Conservation (phyloP, 371 early-diverging fungal genomes). For the Mucor piriformis region DNA sequence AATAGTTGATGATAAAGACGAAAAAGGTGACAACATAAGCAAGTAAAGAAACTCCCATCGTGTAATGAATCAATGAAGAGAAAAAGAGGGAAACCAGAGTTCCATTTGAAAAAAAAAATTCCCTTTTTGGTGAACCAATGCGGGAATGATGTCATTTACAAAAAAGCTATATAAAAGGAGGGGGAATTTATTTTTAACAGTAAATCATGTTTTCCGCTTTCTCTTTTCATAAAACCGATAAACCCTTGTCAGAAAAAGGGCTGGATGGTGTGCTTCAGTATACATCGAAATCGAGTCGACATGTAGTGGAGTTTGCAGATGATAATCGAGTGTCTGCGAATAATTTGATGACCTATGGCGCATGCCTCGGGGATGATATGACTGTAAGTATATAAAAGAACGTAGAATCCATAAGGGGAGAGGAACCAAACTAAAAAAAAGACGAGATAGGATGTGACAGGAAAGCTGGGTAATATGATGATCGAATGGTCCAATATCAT, state of each 20-base stretch:
- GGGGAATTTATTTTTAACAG: background rate
- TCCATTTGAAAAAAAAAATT: background rate
- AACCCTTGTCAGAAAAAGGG: conserved; percentile 28
- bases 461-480: conserved; percentile 35
- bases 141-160: background rate
- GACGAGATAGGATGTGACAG: conserved; percentile 39
- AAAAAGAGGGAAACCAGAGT: conserved; percentile 2
- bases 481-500: conserved; percentile 33
- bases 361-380: conserved; percentile 41
- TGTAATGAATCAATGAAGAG: conserved; percentile 12
- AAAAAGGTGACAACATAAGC: conserved; percentile 51
- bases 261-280: conserved; percentile 29
- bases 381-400: too few species aligned
- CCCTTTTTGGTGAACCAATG: background rate
- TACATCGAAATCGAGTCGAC: conserved; percentile 26
- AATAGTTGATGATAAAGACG: conserved; percentile 43
- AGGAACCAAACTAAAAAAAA: background rate
- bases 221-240: conserved; percentile 24
- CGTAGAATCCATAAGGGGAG: too few species aligned
- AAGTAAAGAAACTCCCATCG: conserved; percentile 49
- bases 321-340: conserved; percentile 36
- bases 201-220: background rate
- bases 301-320: conserved; percentile 34
- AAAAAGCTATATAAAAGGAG: background rate
- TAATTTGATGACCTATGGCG: conserved; percentile 40